These are phyloP conservation scores for Ophiostoma himal-ulmi DNA, from an alignment of 2,329 filamentous ascomycete species.

Conservation along the genomic window DNA sequence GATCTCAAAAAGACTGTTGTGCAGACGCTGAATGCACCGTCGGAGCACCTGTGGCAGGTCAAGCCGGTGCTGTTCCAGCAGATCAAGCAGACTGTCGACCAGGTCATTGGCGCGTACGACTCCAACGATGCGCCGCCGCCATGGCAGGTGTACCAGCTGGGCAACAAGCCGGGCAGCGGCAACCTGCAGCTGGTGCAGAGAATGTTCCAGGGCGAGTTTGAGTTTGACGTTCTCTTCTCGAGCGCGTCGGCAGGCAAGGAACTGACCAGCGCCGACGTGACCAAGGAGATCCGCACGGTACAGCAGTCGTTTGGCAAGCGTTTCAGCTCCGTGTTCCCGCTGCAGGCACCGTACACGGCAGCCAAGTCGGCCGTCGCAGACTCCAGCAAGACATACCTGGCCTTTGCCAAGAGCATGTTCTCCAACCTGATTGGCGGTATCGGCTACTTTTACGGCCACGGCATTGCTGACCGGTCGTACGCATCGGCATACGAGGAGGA, in stretches of 20 bases:
- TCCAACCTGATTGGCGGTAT: slow-evolving; percentile 92
- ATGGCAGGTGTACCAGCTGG: slow-evolving; percentile 76
- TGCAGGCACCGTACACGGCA: slow-evolving; percentile 68
- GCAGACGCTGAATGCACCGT: slow-evolving; percentile 59
- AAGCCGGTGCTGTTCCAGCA: slow-evolving; percentile 56
- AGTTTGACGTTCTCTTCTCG: slow-evolving; percentile 88
- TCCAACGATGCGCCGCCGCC: slow-evolving; percentile 68
- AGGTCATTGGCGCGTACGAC: slow-evolving; percentile 45
- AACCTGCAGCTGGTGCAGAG: slow-evolving; percentile 90
- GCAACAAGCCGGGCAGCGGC: slow-evolving; percentile 61
- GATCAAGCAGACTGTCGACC: slow-evolving; percentile 46
- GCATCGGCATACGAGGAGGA: slow-evolving; percentile 93
- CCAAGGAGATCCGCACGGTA: slow-evolving; percentile 59
- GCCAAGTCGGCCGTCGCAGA: slow-evolving; percentile 31
- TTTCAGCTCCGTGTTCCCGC: slow-evolving; percentile 66
- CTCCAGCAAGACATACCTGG: slow-evolving; percentile 52
- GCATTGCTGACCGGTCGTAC: slow-evolving; percentile 83
- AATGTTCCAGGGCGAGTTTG: slow-evolving; percentile 81
- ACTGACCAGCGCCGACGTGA: slow-evolving; percentile 57
- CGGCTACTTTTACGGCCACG: slow-evolving; percentile 88
- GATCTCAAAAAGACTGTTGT: slow-evolving; percentile 72
- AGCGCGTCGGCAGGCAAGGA: slow-evolving; percentile 61
- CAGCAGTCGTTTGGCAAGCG: slow-evolving; percentile 66
- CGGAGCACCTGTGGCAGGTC: slow-evolving; percentile 74
- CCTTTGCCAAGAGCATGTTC: slow-evolving; percentile 83